Base-by-base conservation (phyloP, 2,329 filamentous ascomycete species). In the Onygenales sp. region DNA sequence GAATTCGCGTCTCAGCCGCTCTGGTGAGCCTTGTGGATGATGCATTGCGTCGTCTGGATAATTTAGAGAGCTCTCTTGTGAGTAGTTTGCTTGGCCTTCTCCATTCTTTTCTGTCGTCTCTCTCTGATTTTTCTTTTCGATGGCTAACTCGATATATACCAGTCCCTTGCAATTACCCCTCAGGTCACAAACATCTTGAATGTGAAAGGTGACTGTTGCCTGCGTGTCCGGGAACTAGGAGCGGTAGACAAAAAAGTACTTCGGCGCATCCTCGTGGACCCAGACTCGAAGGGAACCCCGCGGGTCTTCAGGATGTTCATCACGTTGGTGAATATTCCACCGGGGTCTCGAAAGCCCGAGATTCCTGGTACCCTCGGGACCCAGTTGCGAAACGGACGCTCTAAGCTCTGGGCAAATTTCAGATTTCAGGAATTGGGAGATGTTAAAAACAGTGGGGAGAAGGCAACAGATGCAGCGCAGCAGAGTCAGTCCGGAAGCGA, bases 351-450 rank as follows among this genome's bases (percentile, higher is more conserved):
- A 14, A 33, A 21, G 0, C 55, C 50, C 38, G 51, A 31, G 31
- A 13, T 59, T 9, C 60, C 61, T 7, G 43, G 53, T 3, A 64
- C 61, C 39, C 51, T 64, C 13, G 33, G 46, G 3, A 61, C 56
- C 10, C 57, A 60, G 14, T 52, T 61, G 13, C 44, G 33, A 32
- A 57, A 56, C 27, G 62, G 59, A 11, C 52, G 53, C 9, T 66
- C 68, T 5, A 62, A 58, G 8, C 54, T 69, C 13, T 71, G 69
- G 69, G 57, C 57, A 27, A 57, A 63, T 50, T 66, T 63, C 50
- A 59, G 57, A 7, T 70, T 67, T 50, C 54, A 59, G 27, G 61
- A 63, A 48, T 56, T 70, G n/a, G 68, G 69, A 8, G 60, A 64
- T 32, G 57, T 62, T 41, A 57, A 55, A 2, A 47, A 56, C 3